Conservation (phyloP, 352 stramenopile genomes). For the Pelagophyceae sp. region DNA sequence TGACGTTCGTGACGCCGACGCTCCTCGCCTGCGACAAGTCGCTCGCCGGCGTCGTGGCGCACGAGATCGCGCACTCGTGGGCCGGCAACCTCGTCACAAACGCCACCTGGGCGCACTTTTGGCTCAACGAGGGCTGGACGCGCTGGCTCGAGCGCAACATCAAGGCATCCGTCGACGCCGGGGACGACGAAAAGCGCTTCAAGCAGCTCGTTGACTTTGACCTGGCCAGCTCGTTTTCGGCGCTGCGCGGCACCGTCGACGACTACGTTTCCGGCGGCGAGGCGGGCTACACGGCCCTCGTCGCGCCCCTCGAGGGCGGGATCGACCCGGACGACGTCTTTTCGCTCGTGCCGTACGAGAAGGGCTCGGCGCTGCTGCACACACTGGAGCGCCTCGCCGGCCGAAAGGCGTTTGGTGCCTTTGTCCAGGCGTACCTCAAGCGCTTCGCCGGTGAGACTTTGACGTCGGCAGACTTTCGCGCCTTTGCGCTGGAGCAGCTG, state of each 20-base stretch:
- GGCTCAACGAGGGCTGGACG: conserved; percentile 97
- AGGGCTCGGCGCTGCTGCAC: conserved; percentile 68
- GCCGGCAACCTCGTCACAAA: conserved; percentile 95
- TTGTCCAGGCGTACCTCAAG: conserved; percentile 79
- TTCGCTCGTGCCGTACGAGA: conserved; percentile 88
- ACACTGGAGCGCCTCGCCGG: conserved; percentile 63
- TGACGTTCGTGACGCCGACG: conserved; percentile 94
- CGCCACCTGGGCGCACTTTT: conserved; percentile 86
- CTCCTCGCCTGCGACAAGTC: conserved; percentile 82
- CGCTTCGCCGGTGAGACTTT: conserved; percentile 74
- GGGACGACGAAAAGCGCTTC: conserved; percentile 44
- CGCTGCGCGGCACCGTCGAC: conserved; percentile 28
- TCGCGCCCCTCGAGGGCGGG: conserved; percentile 65
- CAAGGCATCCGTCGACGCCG: conserved; percentile 55
- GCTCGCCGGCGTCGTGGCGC: conserved; percentile 88
- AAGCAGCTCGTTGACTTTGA: conserved; percentile 44
- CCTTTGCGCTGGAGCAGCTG: conserved; percentile 67
- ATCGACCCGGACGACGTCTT: conserved; percentile 92
- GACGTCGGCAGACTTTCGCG: conserved; percentile 62
- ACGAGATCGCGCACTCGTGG: conserved; percentile 93
- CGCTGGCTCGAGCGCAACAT: conserved; percentile 95
- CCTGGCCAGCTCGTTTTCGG: conserved; percentile 13
- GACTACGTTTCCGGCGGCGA: conserved; percentile 39
- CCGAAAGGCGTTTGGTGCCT: conserved; percentile 59
- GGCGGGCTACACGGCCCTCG: conserved; percentile 71